Conservation (phyloP, 139 green algal species). For the Haematococcus sp. region DNA sequence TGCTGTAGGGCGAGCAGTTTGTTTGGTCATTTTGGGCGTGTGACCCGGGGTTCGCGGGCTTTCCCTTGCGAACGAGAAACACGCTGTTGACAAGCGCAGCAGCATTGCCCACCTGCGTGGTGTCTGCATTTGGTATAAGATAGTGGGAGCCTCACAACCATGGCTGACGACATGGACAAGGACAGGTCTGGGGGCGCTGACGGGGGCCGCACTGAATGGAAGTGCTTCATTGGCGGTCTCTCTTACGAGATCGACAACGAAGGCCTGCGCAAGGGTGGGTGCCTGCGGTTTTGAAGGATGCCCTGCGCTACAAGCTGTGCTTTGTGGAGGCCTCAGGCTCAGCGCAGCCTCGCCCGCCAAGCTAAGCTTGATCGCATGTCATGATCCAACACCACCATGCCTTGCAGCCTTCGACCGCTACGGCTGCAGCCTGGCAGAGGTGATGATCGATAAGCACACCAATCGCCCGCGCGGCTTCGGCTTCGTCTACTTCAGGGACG, state of each 20-base stretch:
- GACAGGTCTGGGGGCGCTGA: not conserved
- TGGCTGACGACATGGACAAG: too few species aligned
- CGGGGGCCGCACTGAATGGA: not conserved
- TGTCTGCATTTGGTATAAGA: too few species aligned
- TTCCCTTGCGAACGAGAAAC: too few species aligned
- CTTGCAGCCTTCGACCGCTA: slow-evolving; percentile 59
- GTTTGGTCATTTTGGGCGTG: too few species aligned
- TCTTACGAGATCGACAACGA: slow-evolving; percentile 11
- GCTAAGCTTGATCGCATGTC: not conserved
- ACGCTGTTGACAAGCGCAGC: too few species aligned
- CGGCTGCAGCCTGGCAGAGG: slow-evolving; percentile 29
- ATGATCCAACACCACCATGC: not conserved
- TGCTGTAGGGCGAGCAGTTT: too few species aligned
- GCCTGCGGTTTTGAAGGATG: not conserved
- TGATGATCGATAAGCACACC: slow-evolving; percentile 67
- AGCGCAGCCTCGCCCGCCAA: not conserved
- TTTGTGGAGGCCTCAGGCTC: not conserved
- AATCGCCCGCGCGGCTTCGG: slow-evolving; percentile 77
- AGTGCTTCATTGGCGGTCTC: slow-evolving; percentile 8
- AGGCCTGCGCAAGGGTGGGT: slow-evolving; percentile 9
- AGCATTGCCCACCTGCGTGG: too few species aligned
- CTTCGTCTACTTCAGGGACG: slow-evolving; percentile 79
- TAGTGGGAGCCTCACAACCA: too few species aligned
- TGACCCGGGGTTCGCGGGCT: too few species aligned
- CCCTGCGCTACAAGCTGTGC: too few species aligned